phyloP scores from a whole-genome alignment of 805 yeast genomes.

The Ascoidea tarda region DNA sequence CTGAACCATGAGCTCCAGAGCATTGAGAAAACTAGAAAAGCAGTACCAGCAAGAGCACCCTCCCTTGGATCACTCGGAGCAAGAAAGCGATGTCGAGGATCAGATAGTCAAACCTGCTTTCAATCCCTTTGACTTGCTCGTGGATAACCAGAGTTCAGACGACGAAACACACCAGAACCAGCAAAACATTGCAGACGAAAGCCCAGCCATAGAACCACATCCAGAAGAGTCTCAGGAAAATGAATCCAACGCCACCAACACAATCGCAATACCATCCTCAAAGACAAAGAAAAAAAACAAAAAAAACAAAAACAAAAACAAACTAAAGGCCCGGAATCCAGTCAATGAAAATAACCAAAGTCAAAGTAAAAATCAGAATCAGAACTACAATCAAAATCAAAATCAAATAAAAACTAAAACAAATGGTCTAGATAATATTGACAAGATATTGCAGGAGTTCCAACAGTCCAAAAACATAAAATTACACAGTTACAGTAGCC shows the following conservation, averaged over 20 bases:
- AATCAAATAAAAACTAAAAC: neutral
- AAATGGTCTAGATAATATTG: neutral
- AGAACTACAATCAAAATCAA: neutral
- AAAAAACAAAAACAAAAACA: conserved; percentile 7
- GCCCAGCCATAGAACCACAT: conserved; percentile 2
- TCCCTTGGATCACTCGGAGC: neutral
- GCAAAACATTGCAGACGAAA: conserved; percentile 11
- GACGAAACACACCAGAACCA: conserved; percentile 14
- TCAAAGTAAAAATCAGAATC: conserved; percentile 13
- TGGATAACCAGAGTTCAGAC: conserved; percentile 7
- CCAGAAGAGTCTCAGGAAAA: conserved; percentile 3
- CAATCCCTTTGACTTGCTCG: conserved; percentile 32
- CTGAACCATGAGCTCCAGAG: conserved; percentile 33
- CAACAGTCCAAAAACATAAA: conserved; percentile 15
- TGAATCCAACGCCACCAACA: neutral
- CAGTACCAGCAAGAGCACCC: conserved; percentile 13
- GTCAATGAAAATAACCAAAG: conserved; percentile 13
- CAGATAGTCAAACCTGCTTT: conserved; percentile 10
- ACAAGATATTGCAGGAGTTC: conserved; percentile 12
- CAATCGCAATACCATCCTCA: conserved; percentile 1
- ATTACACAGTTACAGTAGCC: conserved; percentile 12
- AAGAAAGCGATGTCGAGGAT: conserved; percentile 11
- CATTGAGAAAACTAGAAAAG: conserved; percentile 28
- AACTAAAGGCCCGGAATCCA: conserved; percentile 4
- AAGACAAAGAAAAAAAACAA: conserved; percentile 13